phyloP scores from a whole-genome alignment of 169 alveolate genomes.

The Theileria orientalis region DNA sequence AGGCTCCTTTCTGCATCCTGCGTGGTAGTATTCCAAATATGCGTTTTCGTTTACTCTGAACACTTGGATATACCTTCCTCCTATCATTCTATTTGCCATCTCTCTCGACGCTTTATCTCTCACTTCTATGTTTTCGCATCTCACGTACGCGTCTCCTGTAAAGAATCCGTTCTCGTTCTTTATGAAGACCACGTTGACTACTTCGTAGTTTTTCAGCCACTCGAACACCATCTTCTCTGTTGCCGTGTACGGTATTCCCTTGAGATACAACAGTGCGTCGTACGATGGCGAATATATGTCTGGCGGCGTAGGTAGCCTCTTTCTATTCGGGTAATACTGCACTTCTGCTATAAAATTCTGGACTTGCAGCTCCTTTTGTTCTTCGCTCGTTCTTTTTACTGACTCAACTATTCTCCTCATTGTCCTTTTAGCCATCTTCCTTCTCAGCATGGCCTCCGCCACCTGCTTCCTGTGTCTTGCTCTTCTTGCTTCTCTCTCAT shows the following conservation, averaged over 20 bases:
- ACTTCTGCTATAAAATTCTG: conserved; percentile 37
- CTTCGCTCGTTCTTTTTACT: conserved; percentile 7
- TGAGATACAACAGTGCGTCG: conserved; percentile 51
- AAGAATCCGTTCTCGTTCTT: conserved; percentile 57
- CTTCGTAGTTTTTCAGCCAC: conserved; percentile 49
- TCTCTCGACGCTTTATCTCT: conserved; percentile 49
- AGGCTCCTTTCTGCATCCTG: conserved; percentile 57
- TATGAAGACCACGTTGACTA: conserved; percentile 38
- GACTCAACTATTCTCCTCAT: conserved; percentile 10
- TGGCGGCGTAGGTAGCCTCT: conserved; percentile 44
- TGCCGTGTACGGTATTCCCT: conserved; percentile 55
- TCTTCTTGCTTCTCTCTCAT: conserved; percentile 14
- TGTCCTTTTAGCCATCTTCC: conserved; percentile 11
- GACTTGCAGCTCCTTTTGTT: conserved; percentile 1
- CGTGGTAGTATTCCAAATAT: conserved; percentile 56
- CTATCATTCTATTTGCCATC: conserved; percentile 43
- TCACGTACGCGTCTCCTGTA: conserved; percentile 69
- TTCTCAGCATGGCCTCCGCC: background rate
- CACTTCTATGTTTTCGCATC: conserved; percentile 36
- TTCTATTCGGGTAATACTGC: conserved; percentile 31
- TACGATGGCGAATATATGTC: conserved; percentile 33
- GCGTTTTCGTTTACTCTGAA: conserved; percentile 57
- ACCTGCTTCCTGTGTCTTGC: background rate
- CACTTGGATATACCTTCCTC: conserved; percentile 52
- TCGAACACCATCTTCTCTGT: conserved; percentile 32